Evolutionary conservation across 371 early-diverging fungal species (phyloP).

Genomic region (Mycotypha africana): DNA sequence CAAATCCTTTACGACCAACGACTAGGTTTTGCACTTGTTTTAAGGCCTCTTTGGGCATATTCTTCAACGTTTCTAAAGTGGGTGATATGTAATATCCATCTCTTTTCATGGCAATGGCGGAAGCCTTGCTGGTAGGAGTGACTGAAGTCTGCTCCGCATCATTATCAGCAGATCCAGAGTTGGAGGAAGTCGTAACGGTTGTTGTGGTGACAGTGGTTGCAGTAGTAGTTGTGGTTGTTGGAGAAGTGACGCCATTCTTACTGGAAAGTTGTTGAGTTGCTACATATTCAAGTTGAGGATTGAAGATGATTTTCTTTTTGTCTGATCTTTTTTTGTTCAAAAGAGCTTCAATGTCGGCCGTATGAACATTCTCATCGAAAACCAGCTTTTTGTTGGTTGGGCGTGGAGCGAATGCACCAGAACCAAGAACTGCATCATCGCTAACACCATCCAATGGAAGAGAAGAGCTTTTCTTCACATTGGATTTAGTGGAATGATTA

Average conservation of each 20-base stretch:
- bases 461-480: slow-evolving; percentile 9
- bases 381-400: slow-evolving; percentile 70
- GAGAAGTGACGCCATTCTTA: background rate
- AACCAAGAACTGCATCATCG: slow-evolving; percentile 60
- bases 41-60: slow-evolving; percentile 65
- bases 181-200: slow-evolving; percentile 1
- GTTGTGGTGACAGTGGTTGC: background rate
- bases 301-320: slow-evolving; percentile 20
- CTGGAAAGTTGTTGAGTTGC: slow-evolving; percentile 11
- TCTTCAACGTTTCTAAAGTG: slow-evolving; percentile 21
- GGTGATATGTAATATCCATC: slow-evolving; percentile 35
- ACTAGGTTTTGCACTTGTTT: slow-evolving; percentile 66
- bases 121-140: background rate
- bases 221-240: slow-evolving; percentile 2
- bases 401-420: slow-evolving; percentile 69
- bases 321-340: slow-evolving; percentile 18
- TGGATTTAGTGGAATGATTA: slow-evolving; percentile 18
- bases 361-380: slow-evolving; percentile 31
- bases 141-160: background rate
- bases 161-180: background rate
- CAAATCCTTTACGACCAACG: slow-evolving; percentile 67
- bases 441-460: slow-evolving; percentile 46
- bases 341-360: slow-evolving; percentile 19
- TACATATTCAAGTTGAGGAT: slow-evolving; percentile 26
- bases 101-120: slow-evolving; percentile 9